Evolutionary conservation across 345 rosid genomes (phyloP), one percentile per base, ranked within the genome.

Genomic region (Sisymbrium irio): DNA sequence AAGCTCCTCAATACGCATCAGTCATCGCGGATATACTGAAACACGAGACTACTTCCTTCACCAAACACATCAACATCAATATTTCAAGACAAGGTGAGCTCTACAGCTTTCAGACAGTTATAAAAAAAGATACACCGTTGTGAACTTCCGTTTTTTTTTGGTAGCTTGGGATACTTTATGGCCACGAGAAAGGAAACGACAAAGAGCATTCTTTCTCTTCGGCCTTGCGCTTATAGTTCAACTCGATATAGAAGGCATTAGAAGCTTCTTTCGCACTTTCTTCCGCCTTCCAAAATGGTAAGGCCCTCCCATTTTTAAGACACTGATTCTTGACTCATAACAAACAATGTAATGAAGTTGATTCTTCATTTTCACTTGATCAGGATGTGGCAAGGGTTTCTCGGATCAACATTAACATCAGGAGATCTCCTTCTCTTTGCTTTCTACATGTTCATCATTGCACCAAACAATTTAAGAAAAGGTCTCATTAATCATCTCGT

Each of bases 331-430:
- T 77, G 30, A 57, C 36, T 14, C 35, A 47, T 36, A 20, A 13
- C 25, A 62, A 56, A 63, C 45, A 53, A 18, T 53, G 77, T 41
- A 67, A 57, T 14, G 47, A 57, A 4, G 6, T 4, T 67, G 68
- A 41, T 60, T 65, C 13, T 19, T 65, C 9, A 42, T 20, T 51
- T 51, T 69, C 15, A 39, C 53, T 32, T 75, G 5, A 9, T 72
- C 87, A 91, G 97, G 96, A 91, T 94, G 98, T 88, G 95, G 95
- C 83, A 77, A 73, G 98, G 98, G 77, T 91, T 94, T 77, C 86
- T 91, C 3, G 97, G 98, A 37, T 94, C 97, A 22, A 85, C 80
- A 69, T 91, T 94, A 64, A 88, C 98, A 25, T 94, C 97, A 12
- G 90, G 79, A n/a, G 92, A 95, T 70, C 93, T 91, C 13, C 54